Evolutionary conservation across 306 rosid genomes (phyloP).

Genomic region (Clitoria ternatea): DNA sequence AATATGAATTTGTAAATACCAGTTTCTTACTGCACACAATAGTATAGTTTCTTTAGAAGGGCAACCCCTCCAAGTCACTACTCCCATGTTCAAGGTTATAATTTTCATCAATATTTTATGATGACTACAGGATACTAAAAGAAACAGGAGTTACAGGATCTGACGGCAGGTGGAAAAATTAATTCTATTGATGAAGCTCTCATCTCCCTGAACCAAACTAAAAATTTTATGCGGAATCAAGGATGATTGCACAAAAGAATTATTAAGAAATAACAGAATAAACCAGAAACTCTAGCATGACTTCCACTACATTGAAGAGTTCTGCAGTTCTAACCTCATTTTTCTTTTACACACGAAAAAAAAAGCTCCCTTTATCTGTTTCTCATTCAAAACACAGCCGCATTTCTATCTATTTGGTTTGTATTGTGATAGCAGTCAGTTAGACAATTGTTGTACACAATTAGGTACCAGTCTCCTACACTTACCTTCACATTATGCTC

Average conservation of each 20-base stretch:
- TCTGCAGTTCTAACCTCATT: not conserved
- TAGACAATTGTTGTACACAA: not conserved
- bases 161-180: not conserved
- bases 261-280: not conserved
- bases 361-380: not conserved
- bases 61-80: not conserved
- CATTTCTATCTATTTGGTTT: not conserved
- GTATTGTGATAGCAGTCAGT: not conserved
- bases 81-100: not conserved
- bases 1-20: not conserved
- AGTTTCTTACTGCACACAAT: not conserved
- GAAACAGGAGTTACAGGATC: not conserved
- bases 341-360: not conserved
- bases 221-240: not conserved
- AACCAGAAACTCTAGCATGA: not conserved
- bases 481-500: too few relatives aligned
- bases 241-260: not conserved
- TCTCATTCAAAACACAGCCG: not conserved
- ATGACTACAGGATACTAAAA: not conserved
- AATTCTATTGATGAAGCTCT: not conserved
- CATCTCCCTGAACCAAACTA: not conserved
- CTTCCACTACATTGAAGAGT: not conserved
- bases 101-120: not conserved
- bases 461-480: not conserved
- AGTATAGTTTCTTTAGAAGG: not conserved